Conservation (phyloP, 257 asterid genomes). For the Thymus mandschuricus region DNA sequence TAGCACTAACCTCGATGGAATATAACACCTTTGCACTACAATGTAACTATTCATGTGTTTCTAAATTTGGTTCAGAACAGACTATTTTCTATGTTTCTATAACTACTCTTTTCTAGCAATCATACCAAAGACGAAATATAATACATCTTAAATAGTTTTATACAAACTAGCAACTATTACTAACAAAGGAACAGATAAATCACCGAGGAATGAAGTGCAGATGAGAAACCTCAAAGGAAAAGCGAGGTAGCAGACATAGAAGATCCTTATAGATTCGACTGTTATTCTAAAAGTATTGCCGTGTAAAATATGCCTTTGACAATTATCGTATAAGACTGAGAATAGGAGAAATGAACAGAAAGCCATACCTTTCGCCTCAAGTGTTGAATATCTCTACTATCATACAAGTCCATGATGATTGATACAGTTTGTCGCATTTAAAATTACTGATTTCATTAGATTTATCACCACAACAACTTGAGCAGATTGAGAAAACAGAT, state of each 20-base stretch:
- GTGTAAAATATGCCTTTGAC: conserved; percentile 36
- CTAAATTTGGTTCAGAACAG: conserved; percentile 30
- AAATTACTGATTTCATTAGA: conserved; percentile 32
- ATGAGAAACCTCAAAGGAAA: conserved; percentile 19
- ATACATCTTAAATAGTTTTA: conserved; percentile 17
- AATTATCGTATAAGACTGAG: conserved; percentile 34
- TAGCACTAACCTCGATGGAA: conserved; percentile 48
- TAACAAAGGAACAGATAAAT: conserved; percentile 11
- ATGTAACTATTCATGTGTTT: conserved; percentile 32
- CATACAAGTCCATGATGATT: conserved; percentile 47
- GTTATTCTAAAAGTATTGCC: conserved; percentile 25
- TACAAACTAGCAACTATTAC: neutral
- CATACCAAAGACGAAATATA: conserved; percentile 26
- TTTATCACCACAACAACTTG: conserved; percentile 40
- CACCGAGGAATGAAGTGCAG: conserved; percentile 3
- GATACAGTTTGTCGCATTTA: conserved; percentile 39
- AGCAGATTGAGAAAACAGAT: conserved; percentile 31
- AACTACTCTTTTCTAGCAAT: conserved; percentile 19
- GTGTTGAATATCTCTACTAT: conserved; percentile 51
- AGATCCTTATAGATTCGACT: conserved; percentile 18
- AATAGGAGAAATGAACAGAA: conserved; percentile 43
- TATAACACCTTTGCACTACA: conserved; percentile 44
- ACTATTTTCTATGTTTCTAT: neutral
- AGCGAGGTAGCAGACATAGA: conserved; percentile 23
- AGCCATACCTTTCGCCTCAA: conserved; percentile 59